Evolutionary conservation across 805 yeast species (phyloP), one percentile per base, ranked within the genome.

Genomic region (Candida pini): DNA sequence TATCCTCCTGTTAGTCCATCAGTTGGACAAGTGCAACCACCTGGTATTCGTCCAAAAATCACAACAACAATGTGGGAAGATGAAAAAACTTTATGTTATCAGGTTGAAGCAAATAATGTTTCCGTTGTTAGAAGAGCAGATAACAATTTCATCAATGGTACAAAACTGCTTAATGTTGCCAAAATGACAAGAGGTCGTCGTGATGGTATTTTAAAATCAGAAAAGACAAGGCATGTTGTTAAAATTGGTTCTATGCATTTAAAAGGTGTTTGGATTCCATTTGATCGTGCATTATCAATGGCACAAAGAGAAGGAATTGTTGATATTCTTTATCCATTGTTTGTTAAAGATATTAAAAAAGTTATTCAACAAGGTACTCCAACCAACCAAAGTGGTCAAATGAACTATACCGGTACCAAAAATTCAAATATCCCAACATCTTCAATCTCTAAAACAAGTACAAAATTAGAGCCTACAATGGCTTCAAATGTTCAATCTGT

Each of bases 21-120:
- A 6, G 59, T 58, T 9, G 68, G 68, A 5, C 68, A 62, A 41
- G 39, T 62, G 17, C 67, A 58, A 41, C 67, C 68, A 1, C 58
- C 60, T 9, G 66, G 64, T 10, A 55, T 65, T 33, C 60, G 81
- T 22, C 85, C 82, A 7, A 62, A 78, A 41, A 74, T 77, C 36
- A 75, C 82, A 28, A 76, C 82, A 25, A 76, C 82, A n/a, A 74
- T 75, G 74, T 78, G 84, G 84, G 83, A 77, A 55, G 83, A 77
- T 48, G 83, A 78, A 46, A 73, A 73, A 43, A 77, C 83, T 3
- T 59, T 77, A 30, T 78, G 84, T 48, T 78, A 77, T 53, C 84
- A 78, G 53, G 83, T 78, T 26, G 83, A 77, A 40, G 77, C 80
- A 34, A 74, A 77, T 48, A 76, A 76, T 34, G 78, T 78, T 26